phyloP scores from a whole-genome alignment of 441 rosid genomes.

The Jatropha multifida region DNA sequence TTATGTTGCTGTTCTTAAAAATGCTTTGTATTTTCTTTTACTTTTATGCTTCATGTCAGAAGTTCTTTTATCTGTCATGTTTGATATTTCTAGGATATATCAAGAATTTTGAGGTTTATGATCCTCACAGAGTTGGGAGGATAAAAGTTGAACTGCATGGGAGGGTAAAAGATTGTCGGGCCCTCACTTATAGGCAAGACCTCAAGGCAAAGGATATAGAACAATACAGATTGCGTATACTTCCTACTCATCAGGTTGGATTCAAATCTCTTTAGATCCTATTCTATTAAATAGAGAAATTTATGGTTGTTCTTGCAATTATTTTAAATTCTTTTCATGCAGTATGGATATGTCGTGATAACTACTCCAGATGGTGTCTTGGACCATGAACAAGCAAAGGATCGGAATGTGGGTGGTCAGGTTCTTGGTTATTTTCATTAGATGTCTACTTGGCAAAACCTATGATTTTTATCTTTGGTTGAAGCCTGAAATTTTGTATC shows the following conservation, averaged over 20 bases:
- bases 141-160: constrained; percentile 88
- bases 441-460: constrained; percentile 6
- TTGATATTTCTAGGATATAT: constrained; percentile 52
- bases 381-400: constrained; percentile 95
- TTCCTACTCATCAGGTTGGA: constrained; percentile 90
- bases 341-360: constrained; percentile 96
- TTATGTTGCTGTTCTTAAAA: not conserved
- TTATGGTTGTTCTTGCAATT: not conserved
- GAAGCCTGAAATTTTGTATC: not conserved
- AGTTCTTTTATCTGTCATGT: not conserved
- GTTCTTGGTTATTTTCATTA: constrained; percentile 90
- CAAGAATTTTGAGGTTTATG: constrained; percentile 64
- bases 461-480: not conserved
- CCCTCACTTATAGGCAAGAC: constrained; percentile 88
- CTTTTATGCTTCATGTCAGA: not conserved
- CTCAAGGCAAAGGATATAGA: constrained; percentile 78
- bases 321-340: constrained; percentile 14
- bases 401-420: constrained; percentile 80
- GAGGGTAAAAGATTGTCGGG: constrained; percentile 76
- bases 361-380: constrained; percentile 89
- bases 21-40: not conserved
- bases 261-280: not conserved
- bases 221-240: constrained; percentile 55
- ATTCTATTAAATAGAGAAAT: not conserved
- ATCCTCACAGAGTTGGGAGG: constrained; percentile 87